Evolutionary conservation across 805 yeast species (phyloP), one percentile per base, ranked within the genome.

Genomic region (Starmerella cellae): DNA sequence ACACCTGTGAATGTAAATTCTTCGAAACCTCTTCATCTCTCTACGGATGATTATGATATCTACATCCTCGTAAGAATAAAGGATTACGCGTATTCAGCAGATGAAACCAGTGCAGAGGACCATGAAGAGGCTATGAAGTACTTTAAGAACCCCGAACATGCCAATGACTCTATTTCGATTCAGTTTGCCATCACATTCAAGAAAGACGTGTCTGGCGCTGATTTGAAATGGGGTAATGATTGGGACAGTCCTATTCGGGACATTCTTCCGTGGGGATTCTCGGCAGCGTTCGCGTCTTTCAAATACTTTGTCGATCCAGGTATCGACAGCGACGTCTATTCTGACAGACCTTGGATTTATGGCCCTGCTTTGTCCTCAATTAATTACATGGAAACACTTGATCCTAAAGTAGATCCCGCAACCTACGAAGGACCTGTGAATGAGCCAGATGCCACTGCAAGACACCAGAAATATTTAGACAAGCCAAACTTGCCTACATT

Each of bases 171-270:
- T 10, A 51, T 60, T 44, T 63, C 70, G 27, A 54, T 69, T 39
- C 64, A 64, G 53, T 52, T 69, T 44, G 38, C 54, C 42, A 65
- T 73, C 45, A 60, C 53, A 10, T 79, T 78, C 34, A 60, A 54
- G 22, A 42, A 41, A 38, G 48, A 53, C 10, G 63, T 76, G n/a
- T 53, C 51, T 17, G 82, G 80, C 2, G 64, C 70, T 33, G 66
- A 68, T n/a, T 59, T 79, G 32, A 45, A 73, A n/a, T 78, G 74
- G 60, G 85, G 85, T 1, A 79, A 79, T 54, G 84, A 79, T 52
- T 75, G 76, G 55, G 72, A 68, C 9, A 55, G 63, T n/a, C 77
- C 82, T 0, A 69, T 79, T 26, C 61, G 68, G 26, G 75, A 75
- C 37, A 65, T 65, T 41, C 65, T 79, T 10, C 85, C 85, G 2